Evolutionary conservation across 2,329 filamentous ascomycete genomes (phyloP).

Genomic region (Hymenoscyphus fructigenus): DNA sequence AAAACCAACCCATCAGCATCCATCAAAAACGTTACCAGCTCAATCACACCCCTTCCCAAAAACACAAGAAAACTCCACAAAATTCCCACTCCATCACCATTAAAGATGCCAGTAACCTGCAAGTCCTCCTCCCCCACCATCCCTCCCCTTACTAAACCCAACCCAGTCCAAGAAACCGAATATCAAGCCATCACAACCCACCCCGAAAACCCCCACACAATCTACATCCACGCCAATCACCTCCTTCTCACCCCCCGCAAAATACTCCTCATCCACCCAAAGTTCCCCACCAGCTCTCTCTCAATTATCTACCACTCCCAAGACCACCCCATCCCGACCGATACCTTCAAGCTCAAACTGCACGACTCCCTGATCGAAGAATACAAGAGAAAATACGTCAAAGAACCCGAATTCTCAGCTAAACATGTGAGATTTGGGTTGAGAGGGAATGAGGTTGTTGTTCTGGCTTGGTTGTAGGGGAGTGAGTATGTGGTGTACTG

Average conservation of each 20-base stretch:
- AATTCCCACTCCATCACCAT: neutral
- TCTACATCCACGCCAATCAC: neutral
- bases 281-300: neutral
- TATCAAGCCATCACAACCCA: neutral
- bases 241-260: neutral
- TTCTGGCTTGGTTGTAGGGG: neutral
- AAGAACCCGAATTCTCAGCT: neutral
- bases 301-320: neutral
- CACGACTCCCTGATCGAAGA: neutral
- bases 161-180: too few relatives aligned
- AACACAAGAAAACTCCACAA: too few relatives aligned
- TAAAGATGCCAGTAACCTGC: neutral
- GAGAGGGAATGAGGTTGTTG: neutral
- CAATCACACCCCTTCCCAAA: too few relatives aligned
- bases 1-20: too few relatives aligned
- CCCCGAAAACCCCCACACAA: neutral
- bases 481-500: neutral
- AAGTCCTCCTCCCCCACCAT: neutral
- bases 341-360: neutral
- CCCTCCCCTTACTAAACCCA: too few relatives aligned
- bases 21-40: too few relatives aligned
- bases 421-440: neutral
- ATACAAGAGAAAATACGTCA: neutral
- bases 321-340: neutral
- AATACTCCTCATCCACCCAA: neutral